Conservation (phyloP, 2,329 filamentous ascomycete genomes). For the Ophiostoma perfectum region DNA sequence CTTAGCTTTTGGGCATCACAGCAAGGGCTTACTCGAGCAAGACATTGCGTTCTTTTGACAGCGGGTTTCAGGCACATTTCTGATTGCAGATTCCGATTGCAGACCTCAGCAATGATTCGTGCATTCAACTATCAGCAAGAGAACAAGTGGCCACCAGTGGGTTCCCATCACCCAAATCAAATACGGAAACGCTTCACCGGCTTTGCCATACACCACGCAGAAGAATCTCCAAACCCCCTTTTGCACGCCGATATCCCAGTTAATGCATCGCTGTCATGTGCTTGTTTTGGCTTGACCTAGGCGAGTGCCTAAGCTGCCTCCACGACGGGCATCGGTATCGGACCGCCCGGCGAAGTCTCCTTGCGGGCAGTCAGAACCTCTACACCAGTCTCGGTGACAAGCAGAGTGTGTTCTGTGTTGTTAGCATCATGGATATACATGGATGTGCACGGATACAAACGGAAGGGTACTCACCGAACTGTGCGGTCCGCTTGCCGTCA, state of each 20-base stretch:
- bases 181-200: no score
- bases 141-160: no score
- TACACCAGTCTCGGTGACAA: conserved; percentile 79
- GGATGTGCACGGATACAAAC: no score
- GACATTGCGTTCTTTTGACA: no score
- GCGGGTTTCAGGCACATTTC: no score
- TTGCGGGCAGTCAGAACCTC: conserved; percentile 74
- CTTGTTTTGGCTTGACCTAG: not conserved
- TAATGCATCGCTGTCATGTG: not conserved
- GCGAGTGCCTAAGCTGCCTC: not conserved
- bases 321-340: conserved; percentile 51
- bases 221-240: not conserved
- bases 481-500: conserved; percentile 83
- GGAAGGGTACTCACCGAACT: conserved; percentile 64
- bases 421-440: no score
- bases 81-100: no score
- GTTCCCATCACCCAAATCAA: no score
- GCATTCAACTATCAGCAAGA: no score
- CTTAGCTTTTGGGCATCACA: no score
- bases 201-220: not conserved
- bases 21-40: no score
- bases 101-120: no score
- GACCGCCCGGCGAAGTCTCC: conserved; percentile 69
- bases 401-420: conserved; percentile 65
- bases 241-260: conserved; percentile 5